phyloP scores from a whole-genome alignment of 2,329 filamentous ascomycete genomes.

The Neonectria sp. region DNA sequence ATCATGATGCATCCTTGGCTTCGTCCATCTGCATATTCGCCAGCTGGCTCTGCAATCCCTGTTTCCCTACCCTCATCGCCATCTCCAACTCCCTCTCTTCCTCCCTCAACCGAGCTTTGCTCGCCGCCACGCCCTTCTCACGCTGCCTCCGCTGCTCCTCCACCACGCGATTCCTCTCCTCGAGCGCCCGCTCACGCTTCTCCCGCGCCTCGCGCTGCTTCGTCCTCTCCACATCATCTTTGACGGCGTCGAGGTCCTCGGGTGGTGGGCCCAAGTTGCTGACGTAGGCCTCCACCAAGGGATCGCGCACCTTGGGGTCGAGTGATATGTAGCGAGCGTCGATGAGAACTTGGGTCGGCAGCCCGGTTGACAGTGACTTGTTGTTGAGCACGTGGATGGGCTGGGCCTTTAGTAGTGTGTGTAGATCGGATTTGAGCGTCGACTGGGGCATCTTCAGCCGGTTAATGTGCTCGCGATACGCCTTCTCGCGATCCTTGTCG shows the following conservation, averaged over 20 bases:
- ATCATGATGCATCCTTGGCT: constrained; percentile 38
- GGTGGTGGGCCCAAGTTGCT: constrained; percentile 74
- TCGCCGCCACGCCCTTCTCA: constrained; percentile 71
- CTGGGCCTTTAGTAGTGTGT: constrained; percentile 73
- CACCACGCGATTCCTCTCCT: constrained; percentile 74
- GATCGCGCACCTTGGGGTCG: constrained; percentile 72
- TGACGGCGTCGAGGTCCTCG: constrained; percentile 55
- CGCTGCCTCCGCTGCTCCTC: constrained; percentile 75
- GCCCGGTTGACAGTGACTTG: constrained; percentile 66
- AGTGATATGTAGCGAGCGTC: constrained; percentile 81
- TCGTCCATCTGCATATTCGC: constrained; percentile 48
- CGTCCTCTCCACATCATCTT: constrained; percentile 66
- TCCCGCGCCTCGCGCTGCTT: constrained; percentile 67
- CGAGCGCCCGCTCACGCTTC: constrained; percentile 76
- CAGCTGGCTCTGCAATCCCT: constrained; percentile 75
- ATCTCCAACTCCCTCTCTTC: constrained; percentile 78
- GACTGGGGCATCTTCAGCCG: constrained; percentile 76
- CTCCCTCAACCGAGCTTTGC: constrained; percentile 74
- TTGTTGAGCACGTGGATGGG: constrained; percentile 73
- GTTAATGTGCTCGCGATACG: constrained; percentile 81
- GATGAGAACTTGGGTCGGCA: constrained; percentile 74
- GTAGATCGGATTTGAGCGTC: constrained; percentile 79
- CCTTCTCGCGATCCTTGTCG: constrained; percentile 85
- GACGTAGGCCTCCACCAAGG: constrained; percentile 77
- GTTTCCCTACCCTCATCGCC: constrained; percentile 79